Evolutionary conservation across 345 rosid genomes (phyloP), one percentile per base, ranked within the genome.

Genomic region (Noccaea caerulescens): DNA sequence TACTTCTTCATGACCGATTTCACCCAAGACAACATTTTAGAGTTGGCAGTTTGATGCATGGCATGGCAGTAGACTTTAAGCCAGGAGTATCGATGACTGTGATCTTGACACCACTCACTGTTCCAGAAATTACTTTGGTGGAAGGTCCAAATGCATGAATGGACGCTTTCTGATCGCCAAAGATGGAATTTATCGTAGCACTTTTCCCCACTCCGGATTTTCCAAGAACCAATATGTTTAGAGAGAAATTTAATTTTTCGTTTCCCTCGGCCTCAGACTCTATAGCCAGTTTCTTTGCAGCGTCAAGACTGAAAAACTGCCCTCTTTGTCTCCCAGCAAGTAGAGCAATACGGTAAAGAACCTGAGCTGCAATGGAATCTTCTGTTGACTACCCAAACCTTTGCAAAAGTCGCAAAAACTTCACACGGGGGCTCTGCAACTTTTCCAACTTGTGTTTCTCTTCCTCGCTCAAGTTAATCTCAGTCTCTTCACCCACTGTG

Each of bases 201-300:
- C 99, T 93, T 77, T 94, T 94, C 6, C 97, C 99, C 69, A 91
- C 96, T 49, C 99, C 96, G 6, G 94, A 80, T 80, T 94, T 91
- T 57, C 97, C 99, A 44, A 94, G 87, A 59, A 86, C 95, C 76
- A 91, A 78, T 72, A 91, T 82, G 82, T 84, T 94, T 78, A 91
- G 66, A 63, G 92, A 80, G 76, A 89, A 83, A 74, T 79, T 63
- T 53, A 91, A 78, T 61, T 86, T 88, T 71, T 87, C 87, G 36
- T 76, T 81, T 47, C 83, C 79, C 76, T 84, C 87, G n/a, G 79
- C 80, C 75, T 94, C 99, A 73, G 81, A 87, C 81, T 87, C 87
- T 38, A 80, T 62, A 73, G 99, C 95, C 69, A 63, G 74, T 68
- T 76, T 82, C 81, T 89, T 91, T 5, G 97, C 95, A 54, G 87